These are phyloP conservation scores for carrot (Daucus carota) DNA, from an alignment of 129 eudicot genomes.

Conservation along the genomic window DH1_v3.0 NC_030386.2:30507001-30507500, in stretches of 20 bases:
- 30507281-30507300: slow-evolving; percentile 95
- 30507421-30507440: slow-evolving; percentile 92
- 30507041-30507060: slow-evolving; percentile 87
- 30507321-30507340: slow-evolving; percentile 97
- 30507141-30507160: slow-evolving; percentile 89
- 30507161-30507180: slow-evolving; percentile 91
- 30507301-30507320: slow-evolving; percentile 95
- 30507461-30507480: slow-evolving; percentile 68
- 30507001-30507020: slow-evolving; percentile 92
- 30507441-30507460: slow-evolving; percentile 97
- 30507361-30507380: slow-evolving; percentile 62
- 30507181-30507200: slow-evolving; percentile 83
- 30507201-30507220: slow-evolving; percentile 88
- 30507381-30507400: slow-evolving; percentile 97
- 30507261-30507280: slow-evolving; percentile 92
- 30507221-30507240: slow-evolving; percentile 94
- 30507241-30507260: slow-evolving; percentile 72
- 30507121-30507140: slow-evolving; percentile 82
- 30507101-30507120: slow-evolving; percentile 82
- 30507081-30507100: slow-evolving; percentile 95
- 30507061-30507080: slow-evolving; percentile 94
- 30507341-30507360: slow-evolving; percentile 95
- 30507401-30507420: slow-evolving; percentile 82
- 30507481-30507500: slow-evolving; percentile 98
- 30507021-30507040: slow-evolving; percentile 97